phyloP scores from a whole-genome alignment of 1,284 basidiomycete genomes.

The Ganoderma meredithae region DNA sequence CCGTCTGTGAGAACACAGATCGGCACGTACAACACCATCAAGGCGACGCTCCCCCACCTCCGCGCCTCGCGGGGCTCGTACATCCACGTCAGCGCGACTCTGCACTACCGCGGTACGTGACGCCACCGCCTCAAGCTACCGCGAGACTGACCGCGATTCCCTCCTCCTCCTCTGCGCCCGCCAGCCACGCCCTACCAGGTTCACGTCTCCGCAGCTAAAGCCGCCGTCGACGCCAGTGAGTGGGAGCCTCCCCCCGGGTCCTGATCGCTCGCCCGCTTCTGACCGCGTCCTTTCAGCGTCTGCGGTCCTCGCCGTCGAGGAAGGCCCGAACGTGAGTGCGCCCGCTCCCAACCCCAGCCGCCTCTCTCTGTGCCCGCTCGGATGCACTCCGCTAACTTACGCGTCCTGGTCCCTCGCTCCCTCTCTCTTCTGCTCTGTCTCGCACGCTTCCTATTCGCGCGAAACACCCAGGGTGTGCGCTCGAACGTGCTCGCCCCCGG shows the following conservation, averaged over 20 bases:
- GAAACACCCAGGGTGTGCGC: constrained; percentile 88
- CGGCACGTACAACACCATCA: constrained; percentile 94
- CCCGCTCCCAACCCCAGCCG: neutral
- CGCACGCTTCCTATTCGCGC: too few relatives aligned
- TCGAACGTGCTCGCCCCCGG: constrained; percentile 94
- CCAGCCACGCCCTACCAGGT: constrained; percentile 88
- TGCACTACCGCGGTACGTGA: constrained; percentile 83
- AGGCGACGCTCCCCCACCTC: constrained; percentile 83
- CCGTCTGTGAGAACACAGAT: constrained; percentile 53
- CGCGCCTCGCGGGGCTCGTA: constrained; percentile 82
- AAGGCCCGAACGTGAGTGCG: constrained; percentile 74
- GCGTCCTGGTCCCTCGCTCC: neutral
- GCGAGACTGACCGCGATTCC: constrained; percentile 1
- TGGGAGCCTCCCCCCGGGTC: constrained; percentile 18
- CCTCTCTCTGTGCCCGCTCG: neutral
- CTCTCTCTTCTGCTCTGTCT: too few relatives aligned
- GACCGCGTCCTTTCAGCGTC: constrained; percentile 35
- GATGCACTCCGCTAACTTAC: neutral
- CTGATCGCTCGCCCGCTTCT: constrained; percentile 10
- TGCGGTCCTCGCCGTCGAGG: constrained; percentile 87
- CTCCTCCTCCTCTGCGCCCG: neutral
- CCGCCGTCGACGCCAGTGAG: constrained; percentile 83
- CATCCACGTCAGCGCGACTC: constrained; percentile 90
- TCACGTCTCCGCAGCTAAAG: constrained; percentile 95
- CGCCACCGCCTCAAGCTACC: constrained; percentile 8